Base-by-base conservation (phyloP, 345 rosid species). In the Gossypium ekmanianum region DNA sequence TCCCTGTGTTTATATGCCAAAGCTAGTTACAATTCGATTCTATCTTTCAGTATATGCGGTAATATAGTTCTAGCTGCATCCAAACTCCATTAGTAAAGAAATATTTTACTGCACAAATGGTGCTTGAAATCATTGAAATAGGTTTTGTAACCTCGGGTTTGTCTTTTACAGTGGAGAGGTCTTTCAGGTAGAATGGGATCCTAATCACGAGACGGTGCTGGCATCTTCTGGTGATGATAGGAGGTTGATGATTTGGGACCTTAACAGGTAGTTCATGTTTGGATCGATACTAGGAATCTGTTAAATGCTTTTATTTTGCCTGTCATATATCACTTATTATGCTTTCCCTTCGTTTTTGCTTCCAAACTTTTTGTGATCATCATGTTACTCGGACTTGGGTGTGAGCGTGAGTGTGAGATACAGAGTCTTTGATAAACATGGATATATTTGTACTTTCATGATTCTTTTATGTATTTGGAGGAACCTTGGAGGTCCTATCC, bases 181-280 rank as follows among this genome's bases (percentile, higher is more conserved):
- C 48, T 89, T 86, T 81, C 97, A 93, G 84, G 99, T 96, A 73
- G 98, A 93, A 76, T 96, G 99, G 97, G 92, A 96, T 87, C 98
- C 99, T 29, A 89, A 91, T 83, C 94, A 95, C 56, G 98, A 90
- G 75, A 88, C 94, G 2, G 93, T 95, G 77, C 84, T 93, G 39
- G 99, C 97, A 62, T 95, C 99, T 79, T 89, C 94, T 10, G 92
- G 94, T 13, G 97, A 89, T 73, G 98, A 91, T 85, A 83, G 98
- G 85, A 93, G 99, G 76, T 66, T 95, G 77, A 93, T 88, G 83
- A 89, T 95, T 70, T 93, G 98, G 99, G 98, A 93, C 78, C 88
- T 95, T 16, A 91, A 82, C 85, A 93, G 99, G 98, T 95, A 88
- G 27, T 59, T 68, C 14, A 18, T 24, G 43, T 64, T n/a, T 64